Evolutionary conservation across 495 filamentous ascomycete species (phyloP).

Genomic region (Sordaria brevicollis): DNA sequence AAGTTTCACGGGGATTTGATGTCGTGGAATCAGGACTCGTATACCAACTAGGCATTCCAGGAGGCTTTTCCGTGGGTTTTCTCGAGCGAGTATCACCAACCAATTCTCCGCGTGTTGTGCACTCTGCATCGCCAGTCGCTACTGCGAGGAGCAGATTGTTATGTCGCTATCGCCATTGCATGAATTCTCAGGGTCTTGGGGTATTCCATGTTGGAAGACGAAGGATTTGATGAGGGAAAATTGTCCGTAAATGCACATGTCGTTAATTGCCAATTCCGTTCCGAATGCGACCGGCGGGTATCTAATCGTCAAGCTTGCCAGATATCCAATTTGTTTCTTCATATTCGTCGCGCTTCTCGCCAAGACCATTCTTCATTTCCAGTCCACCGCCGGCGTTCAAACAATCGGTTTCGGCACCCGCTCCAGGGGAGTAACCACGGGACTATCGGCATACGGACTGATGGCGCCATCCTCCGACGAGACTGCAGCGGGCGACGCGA

Average conservation of each 20-base stretch:
- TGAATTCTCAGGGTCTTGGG: not conserved
- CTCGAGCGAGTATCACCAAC: not conserved
- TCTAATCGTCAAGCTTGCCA: not conserved
- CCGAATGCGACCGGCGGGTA: not conserved
- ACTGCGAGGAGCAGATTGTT: not conserved
- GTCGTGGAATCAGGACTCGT: not conserved
- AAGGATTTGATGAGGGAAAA: not conserved
- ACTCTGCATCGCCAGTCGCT: not conserved
- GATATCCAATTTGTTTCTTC: not conserved
- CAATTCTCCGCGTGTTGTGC: not conserved
- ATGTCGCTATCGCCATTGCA: not conserved
- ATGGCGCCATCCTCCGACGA: not conserved
- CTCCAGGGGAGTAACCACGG: not conserved
- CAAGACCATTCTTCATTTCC: not conserved
- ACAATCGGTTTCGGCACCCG: not conserved
- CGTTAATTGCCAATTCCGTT: not conserved
- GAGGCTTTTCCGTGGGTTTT: not conserved
- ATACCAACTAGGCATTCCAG: not conserved
- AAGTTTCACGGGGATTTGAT: not conserved
- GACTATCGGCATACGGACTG: not conserved
- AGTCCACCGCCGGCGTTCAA: not conserved
- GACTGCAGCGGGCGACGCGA: not conserved
- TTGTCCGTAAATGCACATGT: not conserved
- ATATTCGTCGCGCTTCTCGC: not conserved
- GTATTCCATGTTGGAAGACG: not conserved